Percentiles rank a stretch among this genome's conserved stretches.
Evolutionary conservation across 768 basidiomycete species (phyloP).

Genomic region (Gloeophyllum trabeum): DNA sequence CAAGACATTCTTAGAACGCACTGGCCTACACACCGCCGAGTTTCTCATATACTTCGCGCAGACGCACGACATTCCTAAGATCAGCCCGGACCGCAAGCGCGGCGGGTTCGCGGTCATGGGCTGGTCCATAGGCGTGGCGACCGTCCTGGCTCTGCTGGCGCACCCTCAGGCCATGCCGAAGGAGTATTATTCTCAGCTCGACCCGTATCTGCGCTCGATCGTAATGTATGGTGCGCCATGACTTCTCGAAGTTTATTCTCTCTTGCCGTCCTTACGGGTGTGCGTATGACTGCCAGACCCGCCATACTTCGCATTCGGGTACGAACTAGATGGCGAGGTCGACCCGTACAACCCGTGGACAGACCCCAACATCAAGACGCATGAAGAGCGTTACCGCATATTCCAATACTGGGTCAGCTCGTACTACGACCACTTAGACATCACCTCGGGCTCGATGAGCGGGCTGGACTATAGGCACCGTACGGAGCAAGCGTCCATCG

Average conservation of each 20-base stretch:
- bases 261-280: too few relatives aligned
- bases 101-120: constrained; percentile 27
- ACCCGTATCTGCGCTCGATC: too few relatives aligned
- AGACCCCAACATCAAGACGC: constrained; percentile 12
- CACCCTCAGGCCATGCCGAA: constrained; percentile 14
- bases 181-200: too few relatives aligned
- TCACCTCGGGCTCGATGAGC: too few relatives aligned
- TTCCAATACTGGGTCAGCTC: constrained; percentile 19
- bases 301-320: constrained; percentile 18
- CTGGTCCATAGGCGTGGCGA: constrained; percentile 26
- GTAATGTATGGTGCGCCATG: too few relatives aligned
- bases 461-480: constrained; percentile 10
- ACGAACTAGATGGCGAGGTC: constrained; percentile 7
- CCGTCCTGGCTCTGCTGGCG: constrained; percentile 18
- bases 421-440: constrained; percentile 16
- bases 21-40: constrained; percentile 14
- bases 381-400: constrained; percentile 12
- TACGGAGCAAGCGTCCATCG: constrained; percentile 8
- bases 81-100: constrained; percentile 13
- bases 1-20: constrained; percentile 16
- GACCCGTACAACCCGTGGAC: constrained; percentile 13
- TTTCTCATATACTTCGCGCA: constrained; percentile 20
- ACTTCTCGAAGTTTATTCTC: too few relatives aligned
- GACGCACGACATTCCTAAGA: constrained; percentile 15
- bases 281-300: too few relatives aligned